Evolutionary conservation across 2,329 filamentous ascomycete species (phyloP).

Genomic region (Botrytis tulipae): DNA sequence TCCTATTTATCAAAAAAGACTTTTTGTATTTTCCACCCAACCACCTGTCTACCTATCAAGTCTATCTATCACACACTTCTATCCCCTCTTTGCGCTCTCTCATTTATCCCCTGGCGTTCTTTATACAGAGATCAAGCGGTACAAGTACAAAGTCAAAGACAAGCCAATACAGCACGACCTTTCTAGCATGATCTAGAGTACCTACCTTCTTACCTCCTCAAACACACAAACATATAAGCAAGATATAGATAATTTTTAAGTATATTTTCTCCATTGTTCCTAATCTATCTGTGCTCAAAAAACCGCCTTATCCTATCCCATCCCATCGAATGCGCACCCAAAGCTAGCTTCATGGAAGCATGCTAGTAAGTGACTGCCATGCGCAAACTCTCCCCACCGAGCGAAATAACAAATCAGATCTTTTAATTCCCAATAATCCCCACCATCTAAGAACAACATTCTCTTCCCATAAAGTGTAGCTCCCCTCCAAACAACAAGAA

Average conservation of each 20-base stretch:
- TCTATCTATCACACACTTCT: too few species aligned
- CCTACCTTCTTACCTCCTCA: neutral
- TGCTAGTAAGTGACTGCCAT: neutral
- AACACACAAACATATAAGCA: neutral
- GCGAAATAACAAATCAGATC: neutral
- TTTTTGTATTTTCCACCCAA: neutral
- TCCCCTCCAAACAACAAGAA: neutral
- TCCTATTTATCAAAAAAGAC: neutral
- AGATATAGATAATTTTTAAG: neutral
- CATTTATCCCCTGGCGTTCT: neutral
- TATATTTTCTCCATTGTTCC: neutral
- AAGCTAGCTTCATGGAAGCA: neutral
- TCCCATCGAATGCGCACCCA: neutral
- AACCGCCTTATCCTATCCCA: neutral
- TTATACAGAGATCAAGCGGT: neutral
- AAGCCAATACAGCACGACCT: neutral
- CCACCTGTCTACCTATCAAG: too few species aligned
- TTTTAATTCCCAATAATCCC: neutral
- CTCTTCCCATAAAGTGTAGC: neutral
- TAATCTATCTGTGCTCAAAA: slow-evolving; percentile 6
- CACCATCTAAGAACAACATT: neutral
- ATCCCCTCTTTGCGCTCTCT: neutral
- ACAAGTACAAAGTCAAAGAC: neutral
- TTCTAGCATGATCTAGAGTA: neutral
- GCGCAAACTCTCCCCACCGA: neutral